Base-by-base conservation (phyloP, 78 protist genomes). In the slime mould (Dictyostelium discoideum) region DNA sequence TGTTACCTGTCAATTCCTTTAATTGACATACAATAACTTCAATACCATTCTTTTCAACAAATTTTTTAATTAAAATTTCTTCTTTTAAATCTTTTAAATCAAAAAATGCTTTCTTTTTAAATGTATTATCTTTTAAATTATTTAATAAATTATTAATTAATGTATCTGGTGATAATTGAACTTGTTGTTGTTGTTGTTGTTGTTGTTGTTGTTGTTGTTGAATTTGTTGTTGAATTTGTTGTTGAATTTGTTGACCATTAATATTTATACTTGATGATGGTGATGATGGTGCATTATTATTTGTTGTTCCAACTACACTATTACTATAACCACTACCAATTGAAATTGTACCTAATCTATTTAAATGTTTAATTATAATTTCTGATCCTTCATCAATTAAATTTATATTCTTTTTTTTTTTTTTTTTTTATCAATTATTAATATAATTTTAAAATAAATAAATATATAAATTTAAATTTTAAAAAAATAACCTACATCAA, bases 41-140 rank as follows among this genome's bases (percentile, higher is more conserved):
- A 22, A 89, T 80, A 18, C 94, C 94, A 89, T 89, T 72, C 87
- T 81, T 89, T 32, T 89, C 94, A 39, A 89, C 76, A 78, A 89
- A 89, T 14, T 69, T 57, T n/a, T 10, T 78, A 11, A 69, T 46
- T 65, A 39, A 79, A 5, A 0, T 46, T 37, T 89, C 94, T n/a
- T 89, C 94, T 46, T 89, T 80, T 26, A 89, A 54, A 46, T 89
- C 94, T 37, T 89, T 89, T 54, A 89, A 81, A 81, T 89, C 87
- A 48, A 89, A 89, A n/a, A 89, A 46, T 65, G 94, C 94, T 50
- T 89, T 89, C 82, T 89, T 89, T 65, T 89, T 89, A 10, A 3
- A 3, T 40, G 37, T 13, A 20, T 40, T 26, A 26, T 78, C 77
- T 37, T 80, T 63, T 22, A 82, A 48, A 67, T 90, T 90, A 32